Conservation (phyloP, 306 rosid genomes). For the Hippophae gyantsensis region DNA sequence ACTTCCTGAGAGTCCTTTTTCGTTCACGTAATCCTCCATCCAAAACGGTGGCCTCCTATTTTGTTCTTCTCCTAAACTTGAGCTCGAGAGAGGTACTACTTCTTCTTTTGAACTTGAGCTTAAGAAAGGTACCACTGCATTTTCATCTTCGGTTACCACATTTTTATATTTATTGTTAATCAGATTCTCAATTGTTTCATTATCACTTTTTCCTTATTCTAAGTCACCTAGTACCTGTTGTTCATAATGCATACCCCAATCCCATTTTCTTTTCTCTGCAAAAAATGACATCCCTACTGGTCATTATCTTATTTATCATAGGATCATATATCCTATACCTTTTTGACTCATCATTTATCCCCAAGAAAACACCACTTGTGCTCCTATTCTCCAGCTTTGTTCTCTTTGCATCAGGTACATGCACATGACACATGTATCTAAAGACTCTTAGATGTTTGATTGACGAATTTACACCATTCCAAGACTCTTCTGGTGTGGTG, state of each 20-base stretch:
- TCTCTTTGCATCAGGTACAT: neutral
- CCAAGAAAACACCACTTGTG: neutral
- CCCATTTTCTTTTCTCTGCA: slow-evolving; percentile 9
- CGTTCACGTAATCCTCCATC: no score
- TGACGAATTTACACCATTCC: no score
- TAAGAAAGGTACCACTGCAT: no score
- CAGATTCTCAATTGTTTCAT: no score
- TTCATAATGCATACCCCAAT: slow-evolving; percentile 9
- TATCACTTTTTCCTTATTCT: slow-evolving; percentile 5
- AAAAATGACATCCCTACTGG: slow-evolving; percentile 18
- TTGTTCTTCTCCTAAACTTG: slow-evolving; percentile 4
- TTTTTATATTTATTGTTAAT: no score
- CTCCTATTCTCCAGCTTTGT: slow-evolving; percentile 7
- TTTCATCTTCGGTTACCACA: no score
- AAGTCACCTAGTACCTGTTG: slow-evolving; percentile 3
- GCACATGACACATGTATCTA: neutral
- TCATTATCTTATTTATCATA: slow-evolving; percentile 1
- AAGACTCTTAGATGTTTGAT: no score
- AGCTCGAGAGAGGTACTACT: neutral
- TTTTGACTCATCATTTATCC: slow-evolving; percentile 12
- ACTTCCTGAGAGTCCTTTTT: no score
- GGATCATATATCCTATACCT: slow-evolving; percentile 10
- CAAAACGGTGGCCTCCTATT: neutral
- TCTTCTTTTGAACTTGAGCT: slow-evolving; percentile 7
- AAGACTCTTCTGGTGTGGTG: neutral